Percentiles rank a stretch among this genome's conserved stretches.
phyloP scores from a whole-genome alignment of 108 stramenopile species.

The Mayamaea pseudoterrestris region DNA sequence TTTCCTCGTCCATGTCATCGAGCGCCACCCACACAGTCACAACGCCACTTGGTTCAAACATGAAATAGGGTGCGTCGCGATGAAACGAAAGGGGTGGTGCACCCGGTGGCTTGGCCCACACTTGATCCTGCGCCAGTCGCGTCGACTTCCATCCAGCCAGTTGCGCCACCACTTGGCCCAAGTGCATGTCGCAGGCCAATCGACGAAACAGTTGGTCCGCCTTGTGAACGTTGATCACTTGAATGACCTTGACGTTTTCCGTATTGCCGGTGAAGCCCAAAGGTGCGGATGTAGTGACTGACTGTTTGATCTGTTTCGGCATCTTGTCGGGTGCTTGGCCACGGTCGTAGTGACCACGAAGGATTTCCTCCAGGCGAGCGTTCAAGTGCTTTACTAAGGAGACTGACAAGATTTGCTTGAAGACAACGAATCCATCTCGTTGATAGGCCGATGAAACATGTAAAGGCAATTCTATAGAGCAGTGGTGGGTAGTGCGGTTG shows the following conservation, averaged over 20 bases:
- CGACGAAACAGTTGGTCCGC: slow-evolving; percentile 46
- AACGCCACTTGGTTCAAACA: slow-evolving; percentile 56
- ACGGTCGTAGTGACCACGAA: slow-evolving; percentile 58
- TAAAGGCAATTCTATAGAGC: slow-evolving; percentile 15
- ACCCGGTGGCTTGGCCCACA: slow-evolving; percentile 73
- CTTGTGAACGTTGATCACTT: slow-evolving; percentile 81
- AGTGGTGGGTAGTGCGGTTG: too few species aligned
- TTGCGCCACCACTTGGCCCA: slow-evolving; percentile 46
- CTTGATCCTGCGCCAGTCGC: slow-evolving; percentile 73
- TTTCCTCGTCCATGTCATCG: slow-evolving; percentile 66
- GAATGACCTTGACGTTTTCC: slow-evolving; percentile 45
- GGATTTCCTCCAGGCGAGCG: slow-evolving; percentile 43
- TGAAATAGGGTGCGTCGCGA: slow-evolving; percentile 77
- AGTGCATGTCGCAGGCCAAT: slow-evolving; percentile 27
- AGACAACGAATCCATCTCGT: slow-evolving; percentile 50
- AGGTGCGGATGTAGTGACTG: slow-evolving; percentile 6
- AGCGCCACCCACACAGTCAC: slow-evolving; percentile 77
- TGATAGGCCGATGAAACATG: slow-evolving; percentile 22
- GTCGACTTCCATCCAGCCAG: slow-evolving; percentile 62
- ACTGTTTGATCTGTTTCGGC: slow-evolving; percentile 23
- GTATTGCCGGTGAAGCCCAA: slow-evolving; percentile 35
- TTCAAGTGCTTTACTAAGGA: slow-evolving; percentile 31
- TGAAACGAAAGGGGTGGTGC: slow-evolving; percentile 65
- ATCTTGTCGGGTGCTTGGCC: slow-evolving; percentile 50
- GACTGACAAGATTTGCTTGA: slow-evolving; percentile 23